A percentile compares a stretch with the other conserved stretches of the same genome.
These are phyloP conservation scores for Pinus tabuliformis DNA, from an alignment of 75 land plant species.

Conservation along the genomic window DNA sequence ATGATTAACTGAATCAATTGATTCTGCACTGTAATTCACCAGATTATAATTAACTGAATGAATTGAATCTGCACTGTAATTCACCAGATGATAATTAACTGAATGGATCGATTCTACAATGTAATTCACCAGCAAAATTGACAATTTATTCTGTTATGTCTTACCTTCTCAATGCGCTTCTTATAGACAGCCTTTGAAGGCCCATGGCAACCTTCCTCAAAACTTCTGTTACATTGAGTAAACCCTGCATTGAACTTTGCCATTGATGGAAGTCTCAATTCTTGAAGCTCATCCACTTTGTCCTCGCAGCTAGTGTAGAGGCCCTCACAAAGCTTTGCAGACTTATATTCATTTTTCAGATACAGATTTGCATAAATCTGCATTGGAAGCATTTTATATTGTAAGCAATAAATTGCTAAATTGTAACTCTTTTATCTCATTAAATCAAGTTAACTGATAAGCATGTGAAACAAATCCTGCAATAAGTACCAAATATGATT, in stretches of 20 bases:
- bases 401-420: neutral
- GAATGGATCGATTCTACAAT: too few species aligned
- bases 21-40: too few species aligned
- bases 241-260: conserved; percentile 86
- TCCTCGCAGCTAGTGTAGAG: conserved; percentile 68
- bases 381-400: neutral
- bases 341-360: conserved; percentile 58
- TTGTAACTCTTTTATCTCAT: neutral
- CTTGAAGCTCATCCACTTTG: conserved; percentile 81
- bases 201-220: conserved; percentile 62
- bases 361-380: conserved; percentile 49
- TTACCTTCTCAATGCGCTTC: conserved; percentile 69
- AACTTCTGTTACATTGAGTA: conserved; percentile 67
- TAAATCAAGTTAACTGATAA: neutral
- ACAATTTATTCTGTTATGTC: neutral
- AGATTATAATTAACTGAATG: neutral
- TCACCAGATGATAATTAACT: too few species aligned
- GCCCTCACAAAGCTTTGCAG: conserved; percentile 72
- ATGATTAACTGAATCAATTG: too few species aligned
- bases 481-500: too few species aligned
- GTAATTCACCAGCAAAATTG: too few species aligned
- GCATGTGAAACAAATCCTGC: neutral
- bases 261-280: conserved; percentile 81
- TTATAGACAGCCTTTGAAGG: conserved; percentile 69
- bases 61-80: too few species aligned